Evolutionary conservation across 441 rosid species (phyloP), one percentile per base, ranked within the genome.

Genomic region (Gossypium davidsonii): DNA sequence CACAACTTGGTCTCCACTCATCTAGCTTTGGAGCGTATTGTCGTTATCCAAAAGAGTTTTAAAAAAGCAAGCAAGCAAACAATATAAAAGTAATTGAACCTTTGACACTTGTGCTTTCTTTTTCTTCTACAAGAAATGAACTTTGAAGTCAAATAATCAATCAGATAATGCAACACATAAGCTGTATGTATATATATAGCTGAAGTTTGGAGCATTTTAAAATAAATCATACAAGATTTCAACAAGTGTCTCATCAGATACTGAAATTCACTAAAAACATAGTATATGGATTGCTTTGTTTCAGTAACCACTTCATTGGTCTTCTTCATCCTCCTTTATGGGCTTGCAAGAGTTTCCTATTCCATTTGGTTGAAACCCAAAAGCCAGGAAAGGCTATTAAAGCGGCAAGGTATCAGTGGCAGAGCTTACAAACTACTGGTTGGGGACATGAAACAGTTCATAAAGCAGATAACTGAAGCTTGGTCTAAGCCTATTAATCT

Each of bases 311-410:
- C 73, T 51, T 56, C 66, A 4, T 39, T 59, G 26, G n/a, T 62
- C 4, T 3, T 62, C 4, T 3, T 63, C 39, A n/a, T 78, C 17
- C 61, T 77, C 23, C 59, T 80, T 46, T 79, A 63, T 61, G 79
- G 76, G 7, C 68, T 55, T 53, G 72, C 55, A 3, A 80, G 59
- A 74, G 58, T 65, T 63, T 73, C 37, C 28, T 46, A 76, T 74
- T 79, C 80, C 55, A 53, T 83, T 75, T 84, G 86, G 88, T 79
- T 72, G 83, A 81, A 78, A 37, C 88, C 90, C 48, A 83, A 75
- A 70, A 56, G 60, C 68, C 74, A 79, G 26, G 81, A 78, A 59
- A 79, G 62, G 73, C 64, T 23, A 8, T 23, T 83, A n/a, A 79
- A 63, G 78, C 75, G 15, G 39, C 84, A 81, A 66, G 83, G 87